Conservation (phyloP, 768 basidiomycete genomes). For the Tricholoma terreum region DNA sequence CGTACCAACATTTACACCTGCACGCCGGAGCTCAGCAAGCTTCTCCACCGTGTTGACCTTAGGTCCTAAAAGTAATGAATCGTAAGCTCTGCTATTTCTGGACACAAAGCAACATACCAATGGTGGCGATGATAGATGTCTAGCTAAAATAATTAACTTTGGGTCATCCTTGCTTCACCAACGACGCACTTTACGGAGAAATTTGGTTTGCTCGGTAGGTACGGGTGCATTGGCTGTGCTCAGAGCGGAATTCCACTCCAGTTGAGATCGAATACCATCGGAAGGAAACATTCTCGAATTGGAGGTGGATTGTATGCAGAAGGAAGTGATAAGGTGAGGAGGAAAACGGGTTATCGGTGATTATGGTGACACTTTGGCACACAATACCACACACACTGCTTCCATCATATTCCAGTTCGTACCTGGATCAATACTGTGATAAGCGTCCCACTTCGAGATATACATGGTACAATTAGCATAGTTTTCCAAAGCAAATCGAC, state of each 20-base stretch:
- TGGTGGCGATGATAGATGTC: slow-evolving; percentile 98
- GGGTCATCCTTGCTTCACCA: background rate
- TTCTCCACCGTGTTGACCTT: slow-evolving; percentile 93
- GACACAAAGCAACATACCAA: slow-evolving; percentile 53
- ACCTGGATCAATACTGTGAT: background rate
- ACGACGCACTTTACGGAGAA: slow-evolving; percentile 77
- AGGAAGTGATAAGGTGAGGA: background rate
- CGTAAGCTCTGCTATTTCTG: slow-evolving; percentile 8
- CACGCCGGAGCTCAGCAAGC: slow-evolving; percentile 76
- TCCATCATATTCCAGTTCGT: slow-evolving; percentile 2
- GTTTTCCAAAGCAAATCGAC: slow-evolving; percentile 39
- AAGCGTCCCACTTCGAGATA: background rate
- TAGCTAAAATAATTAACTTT: slow-evolving; percentile 31
- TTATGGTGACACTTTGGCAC: slow-evolving; percentile 1
- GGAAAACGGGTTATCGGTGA: background rate
- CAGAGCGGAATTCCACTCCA: slow-evolving; percentile 90
- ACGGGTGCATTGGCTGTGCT: slow-evolving; percentile 68
- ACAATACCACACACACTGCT: no score
- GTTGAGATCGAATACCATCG: slow-evolving; percentile 67
- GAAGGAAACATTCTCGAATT: slow-evolving; percentile 47
- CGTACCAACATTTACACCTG: slow-evolving; percentile 97
- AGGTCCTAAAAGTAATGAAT: slow-evolving; percentile 56
- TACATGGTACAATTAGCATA: background rate
- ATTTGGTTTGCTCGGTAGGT: slow-evolving; percentile 79
- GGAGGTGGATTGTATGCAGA: background rate